Percentiles rank a stretch among this genome's conserved stretches.
phyloP scores from a whole-genome alignment of 176 grass and related monocot genomes.

The Poa annua region DNA sequence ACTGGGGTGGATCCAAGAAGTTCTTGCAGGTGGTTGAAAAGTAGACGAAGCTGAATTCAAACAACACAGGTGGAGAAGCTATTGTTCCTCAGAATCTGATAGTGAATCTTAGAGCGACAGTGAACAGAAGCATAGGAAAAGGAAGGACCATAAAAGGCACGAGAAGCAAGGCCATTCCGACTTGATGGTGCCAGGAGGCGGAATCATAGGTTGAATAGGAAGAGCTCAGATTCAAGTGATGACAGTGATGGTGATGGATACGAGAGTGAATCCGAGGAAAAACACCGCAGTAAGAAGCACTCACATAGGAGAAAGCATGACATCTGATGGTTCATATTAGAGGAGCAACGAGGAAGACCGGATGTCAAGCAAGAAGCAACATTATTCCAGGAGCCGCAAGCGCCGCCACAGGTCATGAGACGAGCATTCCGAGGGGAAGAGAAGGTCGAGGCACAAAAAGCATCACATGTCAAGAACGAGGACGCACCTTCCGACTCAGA shows the following conservation, averaged over 20 bases:
- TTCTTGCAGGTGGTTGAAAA: slow-evolving; percentile 85
- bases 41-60: slow-evolving; percentile 62
- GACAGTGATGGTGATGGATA: slow-evolving; percentile 43
- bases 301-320: slow-evolving; percentile 49
- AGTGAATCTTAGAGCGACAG: slow-evolving; percentile 53
- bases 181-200: slow-evolving; percentile 55
- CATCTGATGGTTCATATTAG: too few species aligned
- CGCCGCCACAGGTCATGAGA: too few species aligned
- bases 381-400: too few species aligned
- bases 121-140: slow-evolving; percentile 71
- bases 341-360: too few species aligned
- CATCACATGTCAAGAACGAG: too few species aligned
- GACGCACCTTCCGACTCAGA: too few species aligned
- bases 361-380: too few species aligned
- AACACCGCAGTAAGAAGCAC: slow-evolving; percentile 48
- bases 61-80: neutral
- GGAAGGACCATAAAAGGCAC: slow-evolving; percentile 64
- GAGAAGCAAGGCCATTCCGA: slow-evolving; percentile 59
- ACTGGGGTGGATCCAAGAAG: slow-evolving; percentile 76
- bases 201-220: slow-evolving; percentile 50
- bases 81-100: slow-evolving; percentile 58
- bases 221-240: slow-evolving; percentile 51
- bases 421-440: too few species aligned
- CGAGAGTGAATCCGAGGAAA: slow-evolving; percentile 46
- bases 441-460: too few species aligned